phyloP scores from a whole-genome alignment of 257 asterid species.

The Gynochthodes officinalis region DNA sequence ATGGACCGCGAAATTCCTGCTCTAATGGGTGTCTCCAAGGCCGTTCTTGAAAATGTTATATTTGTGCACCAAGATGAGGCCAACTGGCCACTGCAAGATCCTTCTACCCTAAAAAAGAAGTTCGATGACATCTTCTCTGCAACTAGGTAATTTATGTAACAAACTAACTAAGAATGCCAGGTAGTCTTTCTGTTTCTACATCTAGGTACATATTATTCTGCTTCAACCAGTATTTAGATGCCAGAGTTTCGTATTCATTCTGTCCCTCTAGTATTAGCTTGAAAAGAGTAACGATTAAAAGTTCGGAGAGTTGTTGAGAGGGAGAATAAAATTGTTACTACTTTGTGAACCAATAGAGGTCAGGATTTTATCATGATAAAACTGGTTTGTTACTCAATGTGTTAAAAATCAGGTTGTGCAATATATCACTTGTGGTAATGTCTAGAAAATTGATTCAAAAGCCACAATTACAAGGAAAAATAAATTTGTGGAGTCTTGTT shows the following conservation, averaged over 20 bases:
- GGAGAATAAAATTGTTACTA: neutral
- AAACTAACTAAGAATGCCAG: neutral
- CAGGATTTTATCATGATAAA: neutral
- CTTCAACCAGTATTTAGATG: neutral
- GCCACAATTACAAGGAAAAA: neutral
- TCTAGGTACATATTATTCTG: neutral
- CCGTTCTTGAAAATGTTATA: conserved; percentile 91
- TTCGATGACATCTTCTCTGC: conserved; percentile 97
- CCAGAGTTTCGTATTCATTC: neutral
- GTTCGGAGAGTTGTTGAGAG: neutral
- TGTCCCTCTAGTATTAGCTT: neutral
- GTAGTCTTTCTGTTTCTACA: neutral
- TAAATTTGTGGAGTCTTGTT: neutral
- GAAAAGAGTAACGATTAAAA: neutral
- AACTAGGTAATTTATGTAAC: conserved; percentile 69
- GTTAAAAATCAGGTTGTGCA: neutral
- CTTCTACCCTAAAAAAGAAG: conserved; percentile 87
- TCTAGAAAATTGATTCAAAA: neutral
- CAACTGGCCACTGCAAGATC: conserved; percentile 98
- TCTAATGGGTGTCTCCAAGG: conserved; percentile 98
- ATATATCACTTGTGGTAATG: neutral
- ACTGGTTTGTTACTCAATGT: neutral
- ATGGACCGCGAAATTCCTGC: conserved; percentile 99
- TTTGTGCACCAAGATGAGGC: conserved; percentile 99
- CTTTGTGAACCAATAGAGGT: neutral